These are phyloP conservation scores for Graphiopsis chlorocephala DNA, from an alignment of 2,329 filamentous ascomycete species.

Conservation along the genomic window DNA sequence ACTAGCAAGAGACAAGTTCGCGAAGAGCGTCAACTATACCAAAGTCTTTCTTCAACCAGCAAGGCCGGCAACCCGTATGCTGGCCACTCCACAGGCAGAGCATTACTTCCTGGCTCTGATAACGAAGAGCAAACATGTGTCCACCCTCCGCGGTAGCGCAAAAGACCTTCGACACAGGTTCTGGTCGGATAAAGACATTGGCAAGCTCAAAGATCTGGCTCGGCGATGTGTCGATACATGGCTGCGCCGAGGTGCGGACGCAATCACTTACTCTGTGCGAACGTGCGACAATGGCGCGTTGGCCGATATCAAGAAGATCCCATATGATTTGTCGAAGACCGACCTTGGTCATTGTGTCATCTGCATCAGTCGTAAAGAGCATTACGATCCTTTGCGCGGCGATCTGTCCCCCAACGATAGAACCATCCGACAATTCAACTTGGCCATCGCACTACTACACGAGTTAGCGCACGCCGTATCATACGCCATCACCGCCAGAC, in stretches of 20 bases:
- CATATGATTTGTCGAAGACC: neutral
- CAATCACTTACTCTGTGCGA: neutral
- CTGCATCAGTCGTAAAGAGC: neutral
- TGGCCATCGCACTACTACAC: neutral
- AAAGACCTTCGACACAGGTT: neutral
- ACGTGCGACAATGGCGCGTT: neutral
- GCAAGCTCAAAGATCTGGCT: neutral
- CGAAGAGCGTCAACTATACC: neutral
- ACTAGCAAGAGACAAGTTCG: neutral
- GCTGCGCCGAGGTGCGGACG: neutral
- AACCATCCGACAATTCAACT: neutral
- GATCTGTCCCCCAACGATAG: neutral
- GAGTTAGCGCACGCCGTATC: slow-evolving; percentile 4
- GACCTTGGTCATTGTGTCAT: neutral
- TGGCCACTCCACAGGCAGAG: neutral
- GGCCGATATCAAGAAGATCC: neutral
- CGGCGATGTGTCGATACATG: neutral
- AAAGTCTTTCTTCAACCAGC: neutral
- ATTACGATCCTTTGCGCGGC: neutral
- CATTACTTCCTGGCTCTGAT: neutral
- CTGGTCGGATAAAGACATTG: neutral
- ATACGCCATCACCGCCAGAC: neutral
- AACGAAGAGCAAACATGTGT: neutral
- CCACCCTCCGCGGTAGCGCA: neutral
- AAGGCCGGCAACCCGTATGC: neutral